Conservation (phyloP, 2,329 filamentous ascomycete species). For the Paraphaeosphaeria minitans region DNA sequence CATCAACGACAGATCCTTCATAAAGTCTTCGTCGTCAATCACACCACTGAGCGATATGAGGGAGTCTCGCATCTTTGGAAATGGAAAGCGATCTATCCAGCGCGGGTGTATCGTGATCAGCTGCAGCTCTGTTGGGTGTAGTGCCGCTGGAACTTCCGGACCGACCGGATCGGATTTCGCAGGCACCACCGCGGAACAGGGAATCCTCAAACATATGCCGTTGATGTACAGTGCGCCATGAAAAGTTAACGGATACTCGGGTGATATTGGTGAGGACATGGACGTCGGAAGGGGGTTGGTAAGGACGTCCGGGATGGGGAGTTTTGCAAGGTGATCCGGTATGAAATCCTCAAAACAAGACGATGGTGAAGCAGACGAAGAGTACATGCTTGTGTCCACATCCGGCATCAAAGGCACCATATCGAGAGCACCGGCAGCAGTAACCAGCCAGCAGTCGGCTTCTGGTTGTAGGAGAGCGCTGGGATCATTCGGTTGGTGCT, state of each 20-base stretch:
- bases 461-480: not conserved
- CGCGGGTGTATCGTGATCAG: conserved; percentile 40
- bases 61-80: conserved; percentile 48
- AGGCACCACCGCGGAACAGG: conserved; percentile 30
- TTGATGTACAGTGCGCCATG: conserved; percentile 41
- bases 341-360: not conserved
- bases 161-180: conserved; percentile 28
- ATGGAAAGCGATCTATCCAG: conserved; percentile 52
- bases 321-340: conserved; percentile 7
- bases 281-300: not conserved
- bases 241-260: conserved; percentile 25
- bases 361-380: conserved; percentile 1
- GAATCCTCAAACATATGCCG: conserved; percentile 36
- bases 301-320: not conserved
- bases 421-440: not conserved
- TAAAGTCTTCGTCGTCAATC: conserved; percentile 47
- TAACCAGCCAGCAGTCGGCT: not conserved
- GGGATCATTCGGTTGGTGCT: not conserved
- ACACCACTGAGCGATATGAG: conserved; percentile 39
- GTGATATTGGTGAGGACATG: conserved; percentile 9
- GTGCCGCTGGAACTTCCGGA: conserved; percentile 22
- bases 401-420: conserved; percentile 7
- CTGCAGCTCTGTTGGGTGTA: conserved; percentile 46
- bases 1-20: conserved; percentile 41
- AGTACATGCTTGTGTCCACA: not conserved